Evolutionary conservation across 1,284 basidiomycete species (phyloP).

Genomic region (Boletus semigastroideus): DNA sequence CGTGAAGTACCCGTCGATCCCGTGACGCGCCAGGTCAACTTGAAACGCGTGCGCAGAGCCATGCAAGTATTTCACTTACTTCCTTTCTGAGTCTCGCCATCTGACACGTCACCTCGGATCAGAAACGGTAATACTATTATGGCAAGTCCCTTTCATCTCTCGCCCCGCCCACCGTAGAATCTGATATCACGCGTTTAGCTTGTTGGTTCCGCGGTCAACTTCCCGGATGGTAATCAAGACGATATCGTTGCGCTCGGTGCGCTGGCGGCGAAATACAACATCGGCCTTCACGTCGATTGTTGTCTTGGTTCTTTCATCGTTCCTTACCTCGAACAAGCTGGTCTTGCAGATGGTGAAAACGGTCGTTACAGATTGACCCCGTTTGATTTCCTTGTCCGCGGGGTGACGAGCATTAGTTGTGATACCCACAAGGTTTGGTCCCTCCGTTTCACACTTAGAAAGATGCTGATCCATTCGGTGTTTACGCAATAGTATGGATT

Average conservation of each 20-base stretch:
- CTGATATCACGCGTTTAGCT: constrained; percentile 47
- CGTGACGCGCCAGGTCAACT: constrained; percentile 76
- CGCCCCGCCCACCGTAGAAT: background rate
- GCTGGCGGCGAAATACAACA: constrained; percentile 74
- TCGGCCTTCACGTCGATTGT: constrained; percentile 92
- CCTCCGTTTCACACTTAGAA: background rate
- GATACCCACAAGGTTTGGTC: constrained; percentile 84
- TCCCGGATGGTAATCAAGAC: constrained; percentile 89
- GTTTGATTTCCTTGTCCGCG: constrained; percentile 89
- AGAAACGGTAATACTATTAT: constrained; percentile 84
- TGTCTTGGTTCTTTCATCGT: constrained; percentile 92
- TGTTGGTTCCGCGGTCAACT: constrained; percentile 90
- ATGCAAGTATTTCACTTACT: constrained; percentile 56
- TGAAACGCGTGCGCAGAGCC: constrained; percentile 78
- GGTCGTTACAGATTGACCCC: constrained; percentile 53
- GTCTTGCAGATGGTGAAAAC: constrained; percentile 50
- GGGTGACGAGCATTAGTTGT: constrained; percentile 89
- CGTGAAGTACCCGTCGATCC: constrained; percentile 88
- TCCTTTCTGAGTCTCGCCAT: background rate
- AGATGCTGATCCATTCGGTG: constrained; percentile 6
- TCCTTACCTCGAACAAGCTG: constrained; percentile 75
- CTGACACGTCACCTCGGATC: background rate
- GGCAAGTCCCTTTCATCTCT: constrained; percentile 41
- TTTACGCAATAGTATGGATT: constrained; percentile 64
- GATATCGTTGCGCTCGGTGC: constrained; percentile 81